Evolutionary conservation across 2,329 filamentous ascomycete genomes (phyloP).

Genomic region (Tricladium varicosporioides): DNA sequence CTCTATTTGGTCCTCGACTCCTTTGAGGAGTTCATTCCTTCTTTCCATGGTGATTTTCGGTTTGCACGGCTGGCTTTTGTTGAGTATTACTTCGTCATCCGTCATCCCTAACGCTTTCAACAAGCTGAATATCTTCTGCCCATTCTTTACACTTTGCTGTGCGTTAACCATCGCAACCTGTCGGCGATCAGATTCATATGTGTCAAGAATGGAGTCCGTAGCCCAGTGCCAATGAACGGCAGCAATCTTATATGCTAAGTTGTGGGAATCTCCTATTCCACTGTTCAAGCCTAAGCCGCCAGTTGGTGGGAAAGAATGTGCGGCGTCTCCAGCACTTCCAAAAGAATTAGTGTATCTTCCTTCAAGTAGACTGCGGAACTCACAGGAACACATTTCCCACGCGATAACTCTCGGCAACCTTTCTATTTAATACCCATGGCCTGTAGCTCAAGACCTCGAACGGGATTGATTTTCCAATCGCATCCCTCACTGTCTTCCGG

Average conservation of each 20-base stretch:
- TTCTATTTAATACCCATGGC: no score
- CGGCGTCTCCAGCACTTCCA: slow-evolving; percentile 31
- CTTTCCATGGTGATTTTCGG: no score
- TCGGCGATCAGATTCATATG: slow-evolving; percentile 28
- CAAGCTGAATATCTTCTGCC: background rate
- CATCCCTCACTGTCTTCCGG: no score
- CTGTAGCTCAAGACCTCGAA: no score
- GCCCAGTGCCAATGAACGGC: slow-evolving; percentile 21
- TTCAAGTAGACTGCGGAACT: no score
- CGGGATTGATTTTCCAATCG: no score
- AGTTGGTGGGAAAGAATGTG: slow-evolving; percentile 33
- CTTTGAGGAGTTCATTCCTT: background rate
- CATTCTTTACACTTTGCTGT: background rate
- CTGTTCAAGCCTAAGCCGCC: slow-evolving; percentile 38
- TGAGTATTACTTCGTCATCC: background rate
- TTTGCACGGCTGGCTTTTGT: background rate
- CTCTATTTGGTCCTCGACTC: background rate
- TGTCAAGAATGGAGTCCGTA: slow-evolving; percentile 17
- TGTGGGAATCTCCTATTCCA: slow-evolving; percentile 32
- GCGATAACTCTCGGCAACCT: no score
- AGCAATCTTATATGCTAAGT: slow-evolving; percentile 34
- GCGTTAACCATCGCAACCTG: slow-evolving; percentile 10
- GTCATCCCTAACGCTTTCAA: background rate
- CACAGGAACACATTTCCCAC: no score
- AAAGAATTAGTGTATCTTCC: no score